A percentile compares a stretch with the other conserved stretches of the same genome.
Evolutionary conservation across 2,329 filamentous ascomycete species (phyloP).

Genomic region (Mycosphaerelloides madeirae): DNA sequence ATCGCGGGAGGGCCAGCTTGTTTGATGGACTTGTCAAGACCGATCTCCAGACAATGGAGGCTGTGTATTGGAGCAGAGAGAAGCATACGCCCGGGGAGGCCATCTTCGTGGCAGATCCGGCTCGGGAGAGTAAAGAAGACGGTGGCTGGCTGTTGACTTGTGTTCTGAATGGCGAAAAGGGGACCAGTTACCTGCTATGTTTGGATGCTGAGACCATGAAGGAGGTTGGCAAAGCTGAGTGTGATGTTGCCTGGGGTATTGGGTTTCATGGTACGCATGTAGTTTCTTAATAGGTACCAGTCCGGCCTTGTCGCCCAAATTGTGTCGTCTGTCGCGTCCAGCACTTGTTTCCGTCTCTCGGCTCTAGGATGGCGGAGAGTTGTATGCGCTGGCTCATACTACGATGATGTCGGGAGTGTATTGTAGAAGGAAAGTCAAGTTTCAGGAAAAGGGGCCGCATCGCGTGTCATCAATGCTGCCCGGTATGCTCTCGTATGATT

Average conservation of each 20-base stretch:
- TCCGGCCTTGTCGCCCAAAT: no score
- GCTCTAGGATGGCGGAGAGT: no score
- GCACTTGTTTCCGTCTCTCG: no score
- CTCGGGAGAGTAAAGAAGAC: slow-evolving; percentile 50
- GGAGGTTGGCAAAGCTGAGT: slow-evolving; percentile 61
- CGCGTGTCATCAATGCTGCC: no score
- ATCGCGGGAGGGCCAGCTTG: slow-evolving; percentile 56
- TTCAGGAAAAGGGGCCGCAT: no score
- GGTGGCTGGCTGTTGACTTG: slow-evolving; percentile 60
- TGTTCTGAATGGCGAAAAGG: slow-evolving; percentile 57
- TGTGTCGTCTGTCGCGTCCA: no score
- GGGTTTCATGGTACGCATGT: slow-evolving; percentile 46
- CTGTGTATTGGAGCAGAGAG: slow-evolving; percentile 53
- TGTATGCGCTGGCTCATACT: no score
- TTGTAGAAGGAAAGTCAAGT: no score
- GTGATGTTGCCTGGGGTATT: slow-evolving; percentile 56
- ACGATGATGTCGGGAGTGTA: no score
- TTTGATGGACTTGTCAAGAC: slow-evolving; percentile 63
- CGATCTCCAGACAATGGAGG: slow-evolving; percentile 52
- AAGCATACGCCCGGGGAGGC: slow-evolving; percentile 66
- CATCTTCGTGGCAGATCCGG: slow-evolving; percentile 58
- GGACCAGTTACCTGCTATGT: slow-evolving; percentile 61
- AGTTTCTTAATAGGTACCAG: background rate
- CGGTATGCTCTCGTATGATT: no score
- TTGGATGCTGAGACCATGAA: slow-evolving; percentile 59